phyloP scores from a whole-genome alignment of 2,329 filamentous ascomycete species.

The Fusarium sp. region DNA sequence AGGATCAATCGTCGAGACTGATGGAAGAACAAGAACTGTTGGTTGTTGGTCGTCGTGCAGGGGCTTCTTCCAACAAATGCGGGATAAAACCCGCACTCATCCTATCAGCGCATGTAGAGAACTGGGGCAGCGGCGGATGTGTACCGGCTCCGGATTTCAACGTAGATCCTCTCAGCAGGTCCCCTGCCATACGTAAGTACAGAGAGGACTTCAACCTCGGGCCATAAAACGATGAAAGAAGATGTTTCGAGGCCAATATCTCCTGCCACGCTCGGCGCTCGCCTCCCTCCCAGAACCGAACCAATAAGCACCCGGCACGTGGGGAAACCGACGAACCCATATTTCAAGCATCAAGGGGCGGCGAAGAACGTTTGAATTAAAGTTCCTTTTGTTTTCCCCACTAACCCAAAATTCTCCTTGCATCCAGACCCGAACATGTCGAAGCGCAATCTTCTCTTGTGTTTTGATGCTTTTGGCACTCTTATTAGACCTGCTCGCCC shows the following conservation, averaged over 20 bases:
- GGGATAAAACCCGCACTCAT: not conserved
- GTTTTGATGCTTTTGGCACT: conserved; percentile 39
- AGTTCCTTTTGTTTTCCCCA: not conserved
- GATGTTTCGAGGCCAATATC: not conserved
- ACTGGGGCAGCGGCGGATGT: not conserved
- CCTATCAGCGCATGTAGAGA: not conserved
- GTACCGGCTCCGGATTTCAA: not conserved
- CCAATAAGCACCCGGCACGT: not conserved
- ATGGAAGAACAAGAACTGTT: not conserved
- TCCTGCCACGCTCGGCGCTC: not conserved
- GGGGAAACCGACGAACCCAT: not conserved
- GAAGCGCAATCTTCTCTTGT: conserved; percentile 30
- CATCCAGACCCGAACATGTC: conserved; percentile 46
- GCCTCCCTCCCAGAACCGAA: not conserved
- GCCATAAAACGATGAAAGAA: not conserved
- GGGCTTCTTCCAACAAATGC: not conserved
- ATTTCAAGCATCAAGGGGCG: conserved; percentile 1
- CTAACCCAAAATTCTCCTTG: not conserved
- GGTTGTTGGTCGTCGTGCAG: not conserved
- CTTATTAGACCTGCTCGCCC: conserved; percentile 25
- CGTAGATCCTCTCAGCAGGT: not conserved
- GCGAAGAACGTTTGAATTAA: not conserved
- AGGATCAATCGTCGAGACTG: too few relatives aligned
- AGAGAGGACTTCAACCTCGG: not conserved
- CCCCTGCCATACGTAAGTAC: not conserved